Percentiles rank a stretch among this genome's conserved stretches.
Evolutionary conservation across 768 basidiomycete species (phyloP).

Genomic region (Lyophyllum decastes): DNA sequence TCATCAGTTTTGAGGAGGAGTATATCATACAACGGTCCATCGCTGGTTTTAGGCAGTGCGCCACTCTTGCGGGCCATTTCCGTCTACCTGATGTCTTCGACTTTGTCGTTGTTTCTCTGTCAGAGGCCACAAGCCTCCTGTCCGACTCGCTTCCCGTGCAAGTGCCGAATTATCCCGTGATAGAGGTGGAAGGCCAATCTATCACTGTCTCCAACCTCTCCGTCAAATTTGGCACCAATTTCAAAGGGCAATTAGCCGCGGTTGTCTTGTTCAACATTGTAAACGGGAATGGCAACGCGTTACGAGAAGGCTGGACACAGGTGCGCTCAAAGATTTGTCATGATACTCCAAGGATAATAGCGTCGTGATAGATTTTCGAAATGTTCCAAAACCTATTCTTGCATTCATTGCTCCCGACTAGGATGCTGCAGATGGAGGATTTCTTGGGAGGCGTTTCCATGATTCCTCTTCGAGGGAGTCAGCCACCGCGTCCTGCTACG

Average conservation of each 20-base stretch:
- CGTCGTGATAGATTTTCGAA: constrained; percentile 78
- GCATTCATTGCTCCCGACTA: constrained; percentile 85
- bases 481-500: constrained; percentile 60
- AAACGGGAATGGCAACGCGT: constrained; percentile 91
- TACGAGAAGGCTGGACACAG: constrained; percentile 94
- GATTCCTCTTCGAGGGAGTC: constrained; percentile 84
- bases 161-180: constrained; percentile 83
- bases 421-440: constrained; percentile 97
- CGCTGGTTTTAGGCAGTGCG: constrained; percentile 95
- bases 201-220: constrained; percentile 92
- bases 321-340: constrained; percentile 37
- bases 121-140: constrained; percentile 87
- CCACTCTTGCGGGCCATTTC: constrained; percentile 88
- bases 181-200: constrained; percentile 87
- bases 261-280: constrained; percentile 98
- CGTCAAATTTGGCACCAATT: constrained; percentile 91
- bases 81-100: constrained; percentile 94
- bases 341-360: not conserved
- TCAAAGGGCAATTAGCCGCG: constrained; percentile 93
- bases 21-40: constrained; percentile 94
- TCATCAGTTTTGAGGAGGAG: constrained; percentile 95
- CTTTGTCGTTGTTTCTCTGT: constrained; percentile 90
- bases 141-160: constrained; percentile 69
- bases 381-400: constrained; percentile 97
- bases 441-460: constrained; percentile 93